These are phyloP conservation scores for Neocallimastix lanati DNA, from an alignment of 192 early-diverging fungal species.

Conservation along the genomic window DNA sequence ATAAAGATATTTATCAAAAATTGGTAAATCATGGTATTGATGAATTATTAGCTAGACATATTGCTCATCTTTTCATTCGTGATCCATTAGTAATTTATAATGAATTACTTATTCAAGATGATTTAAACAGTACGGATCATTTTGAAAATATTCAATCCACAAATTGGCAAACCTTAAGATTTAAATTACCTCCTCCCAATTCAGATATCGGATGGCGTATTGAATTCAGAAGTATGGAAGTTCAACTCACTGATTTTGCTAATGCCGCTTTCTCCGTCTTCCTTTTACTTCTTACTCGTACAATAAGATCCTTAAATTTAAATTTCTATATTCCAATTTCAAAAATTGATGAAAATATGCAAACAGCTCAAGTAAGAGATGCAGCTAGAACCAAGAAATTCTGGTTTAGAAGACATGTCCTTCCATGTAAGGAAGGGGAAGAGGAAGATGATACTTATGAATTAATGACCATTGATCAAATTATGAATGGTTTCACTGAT, in stretches of 20 bases:
- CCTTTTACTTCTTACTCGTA: conserved; percentile 73
- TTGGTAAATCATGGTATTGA: conserved; percentile 59
- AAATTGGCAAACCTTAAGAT: conserved; percentile 98
- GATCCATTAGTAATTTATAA: conserved; percentile 90
- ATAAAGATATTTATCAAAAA: conserved; percentile 54
- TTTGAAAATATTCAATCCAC: conserved; percentile 99
- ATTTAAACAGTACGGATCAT: conserved; percentile 71
- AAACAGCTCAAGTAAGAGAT: conserved; percentile 61
- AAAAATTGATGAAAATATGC: conserved; percentile 92
- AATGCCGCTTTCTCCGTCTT: conserved; percentile 93
- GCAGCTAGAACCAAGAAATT: conserved; percentile 70
- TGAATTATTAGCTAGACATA: conserved; percentile 70
- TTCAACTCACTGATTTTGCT: conserved; percentile 90
- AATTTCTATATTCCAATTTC: conserved; percentile 94
- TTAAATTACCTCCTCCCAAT: conserved; percentile 89
- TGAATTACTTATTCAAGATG: conserved; percentile 74
- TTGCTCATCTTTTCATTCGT: conserved; percentile 92
- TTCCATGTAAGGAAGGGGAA: neutral
- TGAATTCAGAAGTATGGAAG: conserved; percentile 92
- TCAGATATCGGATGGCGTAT: conserved; percentile 89
- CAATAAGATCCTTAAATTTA: conserved; percentile 68
- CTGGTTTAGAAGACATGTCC: conserved; percentile 50
- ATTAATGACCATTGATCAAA: conserved; percentile 73
- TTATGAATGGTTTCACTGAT: conserved; percentile 54
- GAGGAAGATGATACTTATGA: conserved; percentile 17